Evolutionary conservation across 2,329 filamentous ascomycete species (phyloP), one percentile per base, ranked within the genome.

Genomic region (Metarhizium robertsii): DNA sequence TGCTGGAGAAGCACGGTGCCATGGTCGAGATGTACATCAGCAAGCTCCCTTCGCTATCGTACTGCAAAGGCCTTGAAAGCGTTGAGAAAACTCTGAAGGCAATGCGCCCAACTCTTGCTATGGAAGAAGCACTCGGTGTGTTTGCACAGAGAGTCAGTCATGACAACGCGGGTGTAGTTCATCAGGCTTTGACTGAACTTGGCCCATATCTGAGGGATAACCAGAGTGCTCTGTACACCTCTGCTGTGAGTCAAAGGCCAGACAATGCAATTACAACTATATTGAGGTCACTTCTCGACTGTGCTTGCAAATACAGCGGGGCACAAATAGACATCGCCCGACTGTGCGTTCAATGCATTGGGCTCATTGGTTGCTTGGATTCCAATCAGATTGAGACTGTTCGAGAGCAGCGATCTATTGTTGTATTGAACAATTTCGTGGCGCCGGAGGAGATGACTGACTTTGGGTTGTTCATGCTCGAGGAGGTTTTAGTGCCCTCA

Each of bases 361-460:
- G 95, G 0, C 78, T 95, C 20, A 84, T 99, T 53, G 94, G 95
- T 6, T 96, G 92, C 61, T 74, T 99, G 25, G 95, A 99, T 68
- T 87, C 92, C 1, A 96, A 95, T 64, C 84, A 89, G 57, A 83
- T 96, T 2, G 94, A 99, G 64, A 83, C 84, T 0, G 80, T 87
- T 11, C 82, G 88, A 56, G 86, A 89, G 62, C 87, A 90, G 62
- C 85, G 82, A 60, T 87, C 90, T n/a, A 88, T 96, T 53, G 82
- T 97, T 29, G 84, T 97, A 52, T 72, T 92, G 42, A 87, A 88
- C 52, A 97, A 99, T 67, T 97, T 99, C 64, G 82, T 87, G 48
- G 80, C 82, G 49, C 78, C 82, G 16, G 81, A 83, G 52, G 92
- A 99, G 67, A 88, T 86, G 0, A 86, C 90, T 16, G 85, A 94